Evolutionary conservation across 2,329 filamentous ascomycete genomes (phyloP), one percentile per base, ranked within the genome.

Genomic region (Scolecobasidium constrictum): DNA sequence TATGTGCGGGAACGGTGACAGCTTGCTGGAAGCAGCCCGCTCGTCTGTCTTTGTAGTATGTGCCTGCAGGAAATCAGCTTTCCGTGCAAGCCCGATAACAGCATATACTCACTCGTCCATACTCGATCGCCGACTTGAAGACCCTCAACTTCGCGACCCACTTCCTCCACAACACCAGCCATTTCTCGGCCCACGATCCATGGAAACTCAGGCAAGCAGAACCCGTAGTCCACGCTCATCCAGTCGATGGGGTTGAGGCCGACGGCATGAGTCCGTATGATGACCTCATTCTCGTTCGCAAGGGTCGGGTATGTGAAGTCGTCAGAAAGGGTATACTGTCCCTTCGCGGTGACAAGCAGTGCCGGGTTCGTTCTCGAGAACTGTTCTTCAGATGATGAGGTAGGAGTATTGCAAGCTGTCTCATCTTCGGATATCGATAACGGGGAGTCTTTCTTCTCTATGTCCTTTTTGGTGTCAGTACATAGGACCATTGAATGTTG

Each of bases 11-110:
- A 2, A 64, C 62, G n/a, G 61, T 57, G 13, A 65, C 61, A 41
- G 54, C 60, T 33, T 66, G 53, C 49, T 67, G 64, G 47, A 66
- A 67, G 46, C 62, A 65, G 19, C 63, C 64, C 23, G 64, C 62
- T 35, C 63, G 53, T 4, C 57, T 47, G 41, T 67, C 63, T 35
- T 58, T 54, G 47, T 67, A 67, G 48, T 67, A 66, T 38, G 61
- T 65, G 43, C 61, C 63, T 23, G 55, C 56, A 59, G n/a, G 26
- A 31, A 7, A 31, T 31, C 26, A 31, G 26, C 26, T n/a, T n/a
- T n/a, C n/a, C n/a, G n/a, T n/a, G n/a, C 5, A n/a, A n/a, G n/a
- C n/a, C n/a, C n/a, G n/a, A n/a, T n/a, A n/a, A 58, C 56, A 9
- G 41, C 47, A 22, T 60, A 54, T 19, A 31, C 26, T 31, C 26